Evolutionary conservation across 345 rosid species (phyloP).

Genomic region (Punica granatum): DNA sequence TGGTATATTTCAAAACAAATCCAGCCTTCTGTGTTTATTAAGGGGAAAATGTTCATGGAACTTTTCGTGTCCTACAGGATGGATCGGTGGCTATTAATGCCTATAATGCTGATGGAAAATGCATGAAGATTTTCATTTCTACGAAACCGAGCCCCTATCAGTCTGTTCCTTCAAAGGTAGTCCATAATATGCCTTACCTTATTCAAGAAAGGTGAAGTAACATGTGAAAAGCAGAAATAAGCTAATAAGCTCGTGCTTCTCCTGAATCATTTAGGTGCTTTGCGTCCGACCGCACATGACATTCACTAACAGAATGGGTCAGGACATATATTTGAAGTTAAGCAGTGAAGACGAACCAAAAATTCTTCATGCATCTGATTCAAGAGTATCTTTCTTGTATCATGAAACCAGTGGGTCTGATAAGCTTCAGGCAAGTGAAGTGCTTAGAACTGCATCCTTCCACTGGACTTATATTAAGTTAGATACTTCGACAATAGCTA

Average conservation of each 20-base stretch:
- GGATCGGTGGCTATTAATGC: slow-evolving; percentile 86
- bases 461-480: neutral
- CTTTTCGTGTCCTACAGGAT: slow-evolving; percentile 45
- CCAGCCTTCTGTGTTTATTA: neutral
- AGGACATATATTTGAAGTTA: slow-evolving; percentile 57
- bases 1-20: slow-evolving; percentile 41
- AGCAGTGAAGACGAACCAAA: slow-evolving; percentile 74
- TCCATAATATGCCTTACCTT: neutral
- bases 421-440: slow-evolving; percentile 67
- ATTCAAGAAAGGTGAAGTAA: neutral
- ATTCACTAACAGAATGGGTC: slow-evolving; percentile 88
- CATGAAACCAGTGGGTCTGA: slow-evolving; percentile 42
- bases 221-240: neutral
- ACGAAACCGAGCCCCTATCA: slow-evolving; percentile 73
- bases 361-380: slow-evolving; percentile 70
- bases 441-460: neutral
- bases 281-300: slow-evolving; percentile 89
- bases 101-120: slow-evolving; percentile 56
- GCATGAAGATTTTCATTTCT: slow-evolving; percentile 76
- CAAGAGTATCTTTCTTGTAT: slow-evolving; percentile 62
- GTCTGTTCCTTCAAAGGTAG: slow-evolving; percentile 89
- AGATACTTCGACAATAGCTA: neutral
- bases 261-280: slow-evolving; percentile 46
- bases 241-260: neutral
- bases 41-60: slow-evolving; percentile 2